Conservation (phyloP, 768 basidiomycete genomes). For the Lactarius hengduanensis region DNA sequence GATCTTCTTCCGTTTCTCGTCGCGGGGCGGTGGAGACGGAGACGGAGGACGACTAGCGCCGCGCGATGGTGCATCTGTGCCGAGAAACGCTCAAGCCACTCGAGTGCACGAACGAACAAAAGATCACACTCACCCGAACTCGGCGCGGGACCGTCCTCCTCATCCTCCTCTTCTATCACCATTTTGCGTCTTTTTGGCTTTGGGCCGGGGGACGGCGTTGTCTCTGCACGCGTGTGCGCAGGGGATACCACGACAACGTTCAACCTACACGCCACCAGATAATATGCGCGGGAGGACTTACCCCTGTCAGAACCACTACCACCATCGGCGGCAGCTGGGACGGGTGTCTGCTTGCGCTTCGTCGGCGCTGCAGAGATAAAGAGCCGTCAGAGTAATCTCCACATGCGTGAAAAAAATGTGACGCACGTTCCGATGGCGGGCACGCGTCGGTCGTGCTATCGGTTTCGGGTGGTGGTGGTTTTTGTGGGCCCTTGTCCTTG, state of each 20-base stretch:
- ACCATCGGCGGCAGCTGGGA: not conserved
- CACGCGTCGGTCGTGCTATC: not conserved
- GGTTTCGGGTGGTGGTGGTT: not conserved
- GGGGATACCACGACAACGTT: not conserved
- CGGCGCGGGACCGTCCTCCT: constrained; percentile 32
- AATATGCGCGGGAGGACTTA: not conserved
- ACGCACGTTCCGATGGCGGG: constrained; percentile 18
- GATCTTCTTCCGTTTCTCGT: not conserved
- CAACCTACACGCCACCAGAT: too few relatives aligned
- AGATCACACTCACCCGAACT: constrained; percentile 18
- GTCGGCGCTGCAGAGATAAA: not conserved
- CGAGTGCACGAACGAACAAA: not conserved
- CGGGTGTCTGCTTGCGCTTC: constrained; percentile 23
- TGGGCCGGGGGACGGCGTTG: constrained; percentile 32
- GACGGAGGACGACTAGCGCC: constrained; percentile 12
- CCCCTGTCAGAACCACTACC: not conserved
- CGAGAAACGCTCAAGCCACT: not conserved
- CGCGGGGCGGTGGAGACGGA: constrained; percentile 6
- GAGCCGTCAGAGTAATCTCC: not conserved
- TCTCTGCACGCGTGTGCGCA: constrained; percentile 1
- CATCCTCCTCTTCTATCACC: constrained; percentile 56
- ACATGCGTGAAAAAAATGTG: not conserved
- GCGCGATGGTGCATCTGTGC: constrained; percentile 17
- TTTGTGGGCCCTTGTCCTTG: constrained; percentile 21
- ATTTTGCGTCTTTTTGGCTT: constrained; percentile 53